Conservation (phyloP, 2,329 filamentous ascomycete species). For the Plenodomus biglobosus region DNA sequence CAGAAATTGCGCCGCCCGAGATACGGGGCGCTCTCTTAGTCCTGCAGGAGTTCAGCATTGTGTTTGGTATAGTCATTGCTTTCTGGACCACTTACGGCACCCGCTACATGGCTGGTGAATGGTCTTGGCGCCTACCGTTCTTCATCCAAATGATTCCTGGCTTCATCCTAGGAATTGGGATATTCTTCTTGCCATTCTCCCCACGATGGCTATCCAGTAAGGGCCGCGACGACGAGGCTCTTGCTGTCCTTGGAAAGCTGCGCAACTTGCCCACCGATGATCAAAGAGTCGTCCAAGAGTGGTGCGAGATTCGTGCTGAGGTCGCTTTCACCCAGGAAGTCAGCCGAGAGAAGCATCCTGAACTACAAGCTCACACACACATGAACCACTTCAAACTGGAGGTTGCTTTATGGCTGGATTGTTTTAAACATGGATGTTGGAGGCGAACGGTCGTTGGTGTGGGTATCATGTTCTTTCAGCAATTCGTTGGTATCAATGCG, state of each 20-base stretch:
- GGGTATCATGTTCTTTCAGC: conserved; percentile 50
- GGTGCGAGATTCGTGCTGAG: conserved; percentile 57
- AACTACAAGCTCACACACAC: conserved; percentile 31
- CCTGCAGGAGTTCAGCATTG: conserved; percentile 52
- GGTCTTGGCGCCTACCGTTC: conserved; percentile 53
- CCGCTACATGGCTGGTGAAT: conserved; percentile 45
- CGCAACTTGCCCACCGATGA: conserved; percentile 54
- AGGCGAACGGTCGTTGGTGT: conserved; percentile 47
- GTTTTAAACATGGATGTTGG: conserved; percentile 51
- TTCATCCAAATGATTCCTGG: conserved; percentile 50
- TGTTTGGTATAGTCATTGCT: conserved; percentile 53
- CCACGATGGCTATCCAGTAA: conserved; percentile 56
- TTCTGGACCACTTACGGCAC: conserved; percentile 60
- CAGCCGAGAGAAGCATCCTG: conserved; percentile 43
- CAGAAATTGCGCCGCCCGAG: conserved; percentile 54
- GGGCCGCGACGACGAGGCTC: conserved; percentile 50
- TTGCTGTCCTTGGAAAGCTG: conserved; percentile 52
- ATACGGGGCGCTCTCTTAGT: conserved; percentile 55
- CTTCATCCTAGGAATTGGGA: conserved; percentile 44
- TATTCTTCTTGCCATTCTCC: conserved; percentile 56
- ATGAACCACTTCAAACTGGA: conserved; percentile 49
- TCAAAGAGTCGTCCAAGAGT: conserved; percentile 55
- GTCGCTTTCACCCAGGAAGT: conserved; percentile 55
- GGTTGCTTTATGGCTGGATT: conserved; percentile 50
- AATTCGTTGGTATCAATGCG: conserved; percentile 48